A percentile compares a stretch with the other conserved stretches of the same genome.
Conservation (phyloP, 108 stramenopile genomes). For the Phaeodactylum tricornutum region DNA sequence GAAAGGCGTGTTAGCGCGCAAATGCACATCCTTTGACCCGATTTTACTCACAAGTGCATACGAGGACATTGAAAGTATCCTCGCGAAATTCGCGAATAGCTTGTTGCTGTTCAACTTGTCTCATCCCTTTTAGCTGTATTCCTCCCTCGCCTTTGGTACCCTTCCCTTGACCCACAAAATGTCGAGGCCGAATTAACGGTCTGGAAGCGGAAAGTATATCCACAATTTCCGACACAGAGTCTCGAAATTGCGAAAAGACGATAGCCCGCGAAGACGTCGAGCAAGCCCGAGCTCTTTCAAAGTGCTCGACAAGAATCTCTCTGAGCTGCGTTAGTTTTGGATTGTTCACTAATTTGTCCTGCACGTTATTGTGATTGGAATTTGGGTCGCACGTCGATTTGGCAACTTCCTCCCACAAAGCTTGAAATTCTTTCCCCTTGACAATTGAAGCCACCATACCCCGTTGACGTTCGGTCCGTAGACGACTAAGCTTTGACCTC, state of each 20-base stretch:
- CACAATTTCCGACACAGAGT: conserved; percentile 69
- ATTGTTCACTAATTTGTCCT: conserved; percentile 27
- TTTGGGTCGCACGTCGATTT: conserved; percentile 20
- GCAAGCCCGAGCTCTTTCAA: conserved; percentile 39
- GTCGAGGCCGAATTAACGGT: conserved; percentile 41
- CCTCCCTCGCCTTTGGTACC: conserved; percentile 8
- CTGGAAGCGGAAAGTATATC: conserved; percentile 23
- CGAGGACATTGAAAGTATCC: conserved; percentile 81
- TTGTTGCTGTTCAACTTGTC: conserved; percentile 74
- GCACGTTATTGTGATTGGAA: conserved; percentile 4
- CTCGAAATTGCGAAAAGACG: conserved; percentile 82
- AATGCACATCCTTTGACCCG: neutral
- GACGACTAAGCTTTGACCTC: conserved; percentile 22
- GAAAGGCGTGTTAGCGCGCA: neutral
- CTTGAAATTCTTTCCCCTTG: conserved; percentile 25
- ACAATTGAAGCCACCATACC: conserved; percentile 24
- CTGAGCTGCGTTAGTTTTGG: conserved; percentile 74
- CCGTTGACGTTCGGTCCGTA: conserved; percentile 17
- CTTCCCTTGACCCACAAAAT: conserved; percentile 77
- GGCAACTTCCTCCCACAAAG: conserved; percentile 23
- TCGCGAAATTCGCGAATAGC: conserved; percentile 70
- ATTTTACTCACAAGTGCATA: conserved; percentile 85
- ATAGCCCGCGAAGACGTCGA: conserved; percentile 61
- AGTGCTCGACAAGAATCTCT: conserved; percentile 73
- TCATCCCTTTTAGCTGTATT: conserved; percentile 53